A percentile compares a stretch with the other conserved stretches of the same genome.
These are phyloP conservation scores for Peterozyma xylosa DNA, from an alignment of 805 yeast species.

Conservation along the genomic window DNA sequence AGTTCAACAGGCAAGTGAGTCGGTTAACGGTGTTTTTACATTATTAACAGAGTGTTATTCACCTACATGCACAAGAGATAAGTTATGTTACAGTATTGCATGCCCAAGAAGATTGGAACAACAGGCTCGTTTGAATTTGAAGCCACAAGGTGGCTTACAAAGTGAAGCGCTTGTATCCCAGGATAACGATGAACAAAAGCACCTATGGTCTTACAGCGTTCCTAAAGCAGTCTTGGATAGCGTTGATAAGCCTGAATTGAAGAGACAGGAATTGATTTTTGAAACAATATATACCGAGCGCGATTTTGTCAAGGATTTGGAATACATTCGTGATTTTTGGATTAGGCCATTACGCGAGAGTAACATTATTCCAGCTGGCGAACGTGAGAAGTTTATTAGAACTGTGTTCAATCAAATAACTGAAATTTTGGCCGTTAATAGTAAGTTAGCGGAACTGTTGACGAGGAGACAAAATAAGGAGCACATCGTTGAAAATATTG, in stretches of 20 bases:
- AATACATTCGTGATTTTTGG: conserved; percentile 88
- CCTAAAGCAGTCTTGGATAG: conserved; percentile 70
- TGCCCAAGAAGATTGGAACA: conserved; percentile 95
- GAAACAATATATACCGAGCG: conserved; percentile 92
- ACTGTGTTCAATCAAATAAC: conserved; percentile 87
- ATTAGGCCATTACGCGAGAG: conserved; percentile 85
- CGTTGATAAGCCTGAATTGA: conserved; percentile 76
- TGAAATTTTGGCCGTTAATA: conserved; percentile 79
- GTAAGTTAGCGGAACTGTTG: conserved; percentile 81
- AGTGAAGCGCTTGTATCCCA: conserved; percentile 67
- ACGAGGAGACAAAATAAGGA: conserved; percentile 80
- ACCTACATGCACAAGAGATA: conserved; percentile 88
- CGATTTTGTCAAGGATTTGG: conserved; percentile 91
- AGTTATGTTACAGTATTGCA: conserved; percentile 87
- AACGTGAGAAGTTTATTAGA: conserved; percentile 84
- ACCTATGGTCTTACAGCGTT: conserved; percentile 91
- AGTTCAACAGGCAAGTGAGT: not conserved
- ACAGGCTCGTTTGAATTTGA: conserved; percentile 85
- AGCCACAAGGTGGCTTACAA: conserved; percentile 79
- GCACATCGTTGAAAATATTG: conserved; percentile 79
- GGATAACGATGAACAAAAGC: conserved; percentile 73
- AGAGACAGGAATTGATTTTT: conserved; percentile 91
- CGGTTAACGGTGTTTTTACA: conserved; percentile 87
- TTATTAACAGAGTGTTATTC: conserved; percentile 91
- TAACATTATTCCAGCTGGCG: conserved; percentile 78